A percentile compares a stretch with the other conserved stretches of the same genome.
Conservation (phyloP, 192 early-diverging fungal genomes). For the Backusella parvicylindrica region DNA sequence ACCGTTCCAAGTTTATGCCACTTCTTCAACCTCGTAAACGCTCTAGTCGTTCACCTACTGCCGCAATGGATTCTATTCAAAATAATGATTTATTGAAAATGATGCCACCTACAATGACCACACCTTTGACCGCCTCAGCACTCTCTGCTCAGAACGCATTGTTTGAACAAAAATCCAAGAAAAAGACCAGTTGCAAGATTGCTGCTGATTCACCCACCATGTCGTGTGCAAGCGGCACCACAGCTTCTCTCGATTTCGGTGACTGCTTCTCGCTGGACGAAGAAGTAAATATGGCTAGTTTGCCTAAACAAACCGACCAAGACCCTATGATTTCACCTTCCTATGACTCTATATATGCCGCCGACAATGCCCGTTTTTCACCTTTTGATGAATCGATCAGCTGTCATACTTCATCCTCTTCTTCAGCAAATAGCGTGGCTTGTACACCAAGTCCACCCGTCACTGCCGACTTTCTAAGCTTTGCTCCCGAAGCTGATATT, state of each 20-base stretch:
- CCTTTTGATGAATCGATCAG: constrained; percentile 18
- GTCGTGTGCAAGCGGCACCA: constrained; percentile 19
- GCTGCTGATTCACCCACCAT: constrained; percentile 7
- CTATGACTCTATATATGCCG: background rate
- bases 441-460: constrained; percentile 22
- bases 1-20: constrained; percentile 35
- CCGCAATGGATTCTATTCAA: background rate
- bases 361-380: background rate
- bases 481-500: constrained; percentile 10
- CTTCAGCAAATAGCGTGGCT: constrained; percentile 4
- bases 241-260: constrained; percentile 28
- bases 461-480: constrained; percentile 2
- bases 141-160: constrained; percentile 23
- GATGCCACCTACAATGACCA: background rate
- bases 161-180: constrained; percentile 5
- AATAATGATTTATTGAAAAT: background rate
- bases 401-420: background rate
- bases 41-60: constrained; percentile 1
- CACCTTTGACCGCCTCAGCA: constrained; percentile 21
- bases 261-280: constrained; percentile 32
- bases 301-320: background rate
- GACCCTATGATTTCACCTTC: constrained; percentile 12
- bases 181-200: background rate
- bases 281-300: background rate
- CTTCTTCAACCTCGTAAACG: constrained; percentile 22